Base-by-base conservation (phyloP, 345 rosid species). In the Bruguiera parviflora region DNA sequence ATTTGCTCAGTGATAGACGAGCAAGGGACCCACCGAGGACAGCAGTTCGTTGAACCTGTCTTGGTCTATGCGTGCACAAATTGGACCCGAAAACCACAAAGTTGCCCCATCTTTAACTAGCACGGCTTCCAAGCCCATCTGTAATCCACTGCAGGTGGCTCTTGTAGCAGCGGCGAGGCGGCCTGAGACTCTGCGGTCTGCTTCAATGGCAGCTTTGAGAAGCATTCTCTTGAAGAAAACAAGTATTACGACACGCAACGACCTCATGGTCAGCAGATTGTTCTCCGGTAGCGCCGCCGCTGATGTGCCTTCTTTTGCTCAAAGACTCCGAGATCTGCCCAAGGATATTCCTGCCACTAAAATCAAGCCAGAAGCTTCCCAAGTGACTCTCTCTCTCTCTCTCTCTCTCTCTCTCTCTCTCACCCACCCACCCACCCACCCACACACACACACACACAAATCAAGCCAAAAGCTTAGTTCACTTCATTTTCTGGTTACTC, bases 251-350 rank as follows among this genome's bases (percentile, higher is more conserved):
- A 13, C 76, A 15, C 62, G 75, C 59, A 70, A 69, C 56, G 73
- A 61, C 32, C 37, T 51, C 37, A 37, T 58, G 65, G 16, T 66
- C 52, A 81, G 78, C 68, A 83, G 80, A 31, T 63, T 84, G 25
- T 73, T 86, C 78, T 81, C 92, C 47, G 64, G 96, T 6, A 81
- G 82, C 53, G 65, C 83, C 35, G 55, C 67, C 19, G 28, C 64
- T 53, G 82, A 67, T 56, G 71, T 86, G 67, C 20, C 89, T 33
- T 78, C 92, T 66, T 87, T 88, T 52, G 82, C 85, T 51, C 89
- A 89, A 57, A 82, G 91, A 68, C 67, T 89, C 71, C 80, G 92
- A 69, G 88, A 88, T 79, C 87, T 91, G 29, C 95, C 96, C 64
- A 88, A 83, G 75, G 84, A 82, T 37, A 78, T 84, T 58, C 95